Evolutionary conservation across 345 rosid genomes (phyloP).

Genomic region (Crucihimalaya himalaica): DNA sequence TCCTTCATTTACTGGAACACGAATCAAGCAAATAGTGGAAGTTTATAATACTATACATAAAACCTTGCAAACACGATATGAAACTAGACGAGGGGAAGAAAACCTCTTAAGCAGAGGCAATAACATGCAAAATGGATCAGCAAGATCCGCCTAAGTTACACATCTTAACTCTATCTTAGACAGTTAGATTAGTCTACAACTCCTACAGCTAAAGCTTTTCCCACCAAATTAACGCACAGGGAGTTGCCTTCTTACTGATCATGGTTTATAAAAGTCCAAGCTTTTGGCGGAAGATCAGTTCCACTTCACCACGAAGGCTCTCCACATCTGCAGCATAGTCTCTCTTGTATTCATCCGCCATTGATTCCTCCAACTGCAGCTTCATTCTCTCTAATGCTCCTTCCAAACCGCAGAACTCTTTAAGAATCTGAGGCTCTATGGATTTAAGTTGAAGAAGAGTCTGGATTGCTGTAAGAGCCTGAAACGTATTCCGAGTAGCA

Average conservation of each 20-base stretch:
- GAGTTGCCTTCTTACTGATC: slow-evolving; percentile 31
- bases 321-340: slow-evolving; percentile 75
- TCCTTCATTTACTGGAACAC: not conserved
- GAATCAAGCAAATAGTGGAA: slow-evolving; percentile 15
- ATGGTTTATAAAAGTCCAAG: slow-evolving; percentile 50
- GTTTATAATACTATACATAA: slow-evolving; percentile 16
- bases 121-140: slow-evolving; percentile 20
- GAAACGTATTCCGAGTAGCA: slow-evolving; percentile 25
- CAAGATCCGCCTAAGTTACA: slow-evolving; percentile 16
- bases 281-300: slow-evolving; percentile 56
- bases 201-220: slow-evolving; percentile 31
- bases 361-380: slow-evolving; percentile 59
- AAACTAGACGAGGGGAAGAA: slow-evolving; percentile 5
- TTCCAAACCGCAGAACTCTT: slow-evolving; percentile 74
- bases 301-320: slow-evolving; percentile 71
- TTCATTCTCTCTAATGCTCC: slow-evolving; percentile 67
- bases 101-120: not conserved
- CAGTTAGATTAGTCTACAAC: not conserved
- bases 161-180: slow-evolving; percentile 27
- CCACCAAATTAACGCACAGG: slow-evolving; percentile 21
- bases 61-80: slow-evolving; percentile 3
- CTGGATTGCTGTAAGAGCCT: slow-evolving; percentile 82
- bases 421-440: slow-evolving; percentile 57
- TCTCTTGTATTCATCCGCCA: slow-evolving; percentile 58
- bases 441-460: slow-evolving; percentile 68